A percentile compares a stretch with the other conserved stretches of the same genome.
phyloP scores from a whole-genome alignment of 768 basidiomycete genomes.

The Wakefieldia striispora region DNA sequence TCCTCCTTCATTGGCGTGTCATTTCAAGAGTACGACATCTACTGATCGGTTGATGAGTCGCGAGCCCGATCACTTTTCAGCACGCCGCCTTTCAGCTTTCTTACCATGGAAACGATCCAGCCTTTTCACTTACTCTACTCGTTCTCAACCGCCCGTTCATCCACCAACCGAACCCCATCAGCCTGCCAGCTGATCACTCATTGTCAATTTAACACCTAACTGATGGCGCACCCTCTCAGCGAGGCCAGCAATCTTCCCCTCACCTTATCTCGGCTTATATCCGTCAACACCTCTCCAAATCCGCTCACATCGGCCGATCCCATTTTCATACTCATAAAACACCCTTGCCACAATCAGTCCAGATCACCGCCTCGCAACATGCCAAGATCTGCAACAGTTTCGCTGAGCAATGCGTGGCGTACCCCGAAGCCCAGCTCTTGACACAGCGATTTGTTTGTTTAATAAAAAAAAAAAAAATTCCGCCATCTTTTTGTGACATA shows the following conservation, averaged over 20 bases:
- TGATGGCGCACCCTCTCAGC: constrained; percentile 14
- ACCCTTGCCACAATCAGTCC: constrained; percentile 3
- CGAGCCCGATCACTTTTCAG: constrained; percentile 15
- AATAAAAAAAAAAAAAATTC: constrained; percentile 7
- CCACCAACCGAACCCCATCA: background rate
- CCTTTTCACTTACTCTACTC: background rate
- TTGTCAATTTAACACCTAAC: constrained; percentile 1
- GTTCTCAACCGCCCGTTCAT: constrained; percentile 2
- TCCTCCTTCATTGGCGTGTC: constrained; percentile 17
- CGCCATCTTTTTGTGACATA: constrained; percentile 22
- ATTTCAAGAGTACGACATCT: constrained; percentile 26
- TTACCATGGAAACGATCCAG: constrained; percentile 30
- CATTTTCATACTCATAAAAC: constrained; percentile 7
- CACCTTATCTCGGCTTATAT: constrained; percentile 17
- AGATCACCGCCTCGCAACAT: constrained; percentile 4
- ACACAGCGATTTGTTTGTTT: too few relatives aligned
- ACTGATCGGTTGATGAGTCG: constrained; percentile 25
- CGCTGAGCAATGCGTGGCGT: constrained; percentile 9
- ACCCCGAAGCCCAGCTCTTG: background rate
- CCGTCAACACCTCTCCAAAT: constrained; percentile 19
- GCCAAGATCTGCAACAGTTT: constrained; percentile 7
- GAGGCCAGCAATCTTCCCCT: constrained; percentile 6
- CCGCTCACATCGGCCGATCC: constrained; percentile 16
- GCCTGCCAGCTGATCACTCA: constrained; percentile 6
- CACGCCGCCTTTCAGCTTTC: constrained; percentile 14